These are phyloP conservation scores for Pisolithus orientalis DNA, from an alignment of 768 basidiomycete genomes.

Conservation along the genomic window DNA sequence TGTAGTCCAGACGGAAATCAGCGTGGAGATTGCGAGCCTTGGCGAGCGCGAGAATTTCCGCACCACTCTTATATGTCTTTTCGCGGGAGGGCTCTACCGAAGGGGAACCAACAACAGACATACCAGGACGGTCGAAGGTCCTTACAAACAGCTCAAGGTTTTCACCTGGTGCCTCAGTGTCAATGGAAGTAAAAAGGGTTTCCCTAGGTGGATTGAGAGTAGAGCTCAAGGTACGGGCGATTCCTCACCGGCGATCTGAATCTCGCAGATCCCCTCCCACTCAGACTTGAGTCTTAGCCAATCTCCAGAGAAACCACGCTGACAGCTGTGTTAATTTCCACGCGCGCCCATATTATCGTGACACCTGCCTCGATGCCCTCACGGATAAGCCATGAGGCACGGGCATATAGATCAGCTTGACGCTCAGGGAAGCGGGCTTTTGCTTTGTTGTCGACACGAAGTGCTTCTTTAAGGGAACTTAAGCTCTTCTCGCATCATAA, in stretches of 20 bases:
- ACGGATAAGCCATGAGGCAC: constrained; percentile 48
- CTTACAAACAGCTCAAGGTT: constrained; percentile 42
- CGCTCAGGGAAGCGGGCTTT: constrained; percentile 44
- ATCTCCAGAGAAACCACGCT: constrained; percentile 47
- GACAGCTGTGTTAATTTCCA: constrained; percentile 56
- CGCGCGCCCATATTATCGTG: constrained; percentile 61
- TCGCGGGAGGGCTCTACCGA: constrained; percentile 50
- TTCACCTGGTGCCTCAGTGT: constrained; percentile 31
- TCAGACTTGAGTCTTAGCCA: constrained; percentile 41
- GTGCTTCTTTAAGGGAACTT: constrained; percentile 53
- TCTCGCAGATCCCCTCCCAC: constrained; percentile 41
- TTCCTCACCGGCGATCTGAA: constrained; percentile 50
- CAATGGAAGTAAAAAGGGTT: constrained; percentile 38
- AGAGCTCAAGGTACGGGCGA: background rate
- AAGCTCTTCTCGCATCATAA: background rate
- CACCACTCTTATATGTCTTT: constrained; percentile 48
- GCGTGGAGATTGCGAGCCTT: constrained; percentile 31
- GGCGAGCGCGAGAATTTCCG: constrained; percentile 45
- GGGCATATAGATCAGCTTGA: constrained; percentile 39
- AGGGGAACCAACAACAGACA: constrained; percentile 54
- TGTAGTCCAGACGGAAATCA: constrained; percentile 68
- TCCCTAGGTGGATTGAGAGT: constrained; percentile 33
- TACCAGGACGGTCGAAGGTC: constrained; percentile 34
- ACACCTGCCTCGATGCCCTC: constrained; percentile 59
- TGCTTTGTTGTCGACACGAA: constrained; percentile 43